Evolutionary conservation across 2,329 filamentous ascomycete genomes (phyloP).

Genomic region (Blastomyces gilchristii): DNA sequence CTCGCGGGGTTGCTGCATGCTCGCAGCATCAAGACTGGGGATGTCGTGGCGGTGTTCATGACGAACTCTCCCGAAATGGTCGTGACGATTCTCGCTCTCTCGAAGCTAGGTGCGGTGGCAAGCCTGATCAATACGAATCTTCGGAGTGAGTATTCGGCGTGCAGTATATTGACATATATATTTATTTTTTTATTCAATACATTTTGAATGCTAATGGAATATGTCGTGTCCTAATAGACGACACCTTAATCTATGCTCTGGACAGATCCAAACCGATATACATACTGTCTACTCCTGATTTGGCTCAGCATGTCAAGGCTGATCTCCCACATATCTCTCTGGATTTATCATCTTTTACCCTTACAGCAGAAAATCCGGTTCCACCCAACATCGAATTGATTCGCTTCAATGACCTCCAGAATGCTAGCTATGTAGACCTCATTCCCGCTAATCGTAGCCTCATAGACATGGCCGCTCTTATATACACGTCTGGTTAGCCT

Average conservation of each 20-base stretch:
- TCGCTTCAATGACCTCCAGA: background rate
- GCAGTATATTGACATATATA: background rate
- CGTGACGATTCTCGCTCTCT: conserved; percentile 35
- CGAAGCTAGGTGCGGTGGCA: conserved; percentile 37
- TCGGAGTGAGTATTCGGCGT: conserved; percentile 28
- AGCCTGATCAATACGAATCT: conserved; percentile 41
- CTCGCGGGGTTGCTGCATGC: conserved; percentile 35
- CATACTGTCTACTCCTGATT: conserved; percentile 38
- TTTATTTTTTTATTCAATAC: too few relatives aligned
- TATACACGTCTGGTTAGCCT: conserved; percentile 1
- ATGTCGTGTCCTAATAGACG: conserved; percentile 22
- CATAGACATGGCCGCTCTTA: background rate
- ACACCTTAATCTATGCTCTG: conserved; percentile 38
- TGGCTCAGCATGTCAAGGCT: conserved; percentile 27
- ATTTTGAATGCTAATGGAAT: background rate
- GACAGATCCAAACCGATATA: conserved; percentile 32
- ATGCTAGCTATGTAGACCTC: background rate
- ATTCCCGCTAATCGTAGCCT: conserved; percentile 1
- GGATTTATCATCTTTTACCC: conserved; percentile 30
- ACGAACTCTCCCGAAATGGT: conserved; percentile 43
- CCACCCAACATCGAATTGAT: background rate
- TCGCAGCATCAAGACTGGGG: conserved; percentile 29
- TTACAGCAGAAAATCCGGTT: background rate
- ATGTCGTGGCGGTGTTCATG: conserved; percentile 39
- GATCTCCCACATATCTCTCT: conserved; percentile 31